Evolutionary conservation across 163 green algal species (phyloP).

Genomic region (Chlorella variabilis): DNA sequence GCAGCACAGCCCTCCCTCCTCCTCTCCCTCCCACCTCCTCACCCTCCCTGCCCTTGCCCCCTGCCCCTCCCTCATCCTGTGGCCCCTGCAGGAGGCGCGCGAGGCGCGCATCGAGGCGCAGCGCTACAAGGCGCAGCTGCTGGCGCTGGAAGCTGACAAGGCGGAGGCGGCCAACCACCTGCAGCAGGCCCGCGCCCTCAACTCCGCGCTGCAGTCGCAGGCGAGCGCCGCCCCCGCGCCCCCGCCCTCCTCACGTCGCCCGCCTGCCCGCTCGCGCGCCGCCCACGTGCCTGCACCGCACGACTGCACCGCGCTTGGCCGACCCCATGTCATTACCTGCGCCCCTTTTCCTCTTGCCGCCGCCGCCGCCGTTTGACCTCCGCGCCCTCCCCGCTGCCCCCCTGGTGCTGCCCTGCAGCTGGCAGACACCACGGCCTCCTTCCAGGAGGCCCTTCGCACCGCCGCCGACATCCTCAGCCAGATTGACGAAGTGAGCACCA

Average conservation of each 20-base stretch:
- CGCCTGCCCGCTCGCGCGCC: no score
- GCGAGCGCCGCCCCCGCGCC: not conserved
- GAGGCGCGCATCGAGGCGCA: conserved; percentile 35
- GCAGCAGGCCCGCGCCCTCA: not conserved
- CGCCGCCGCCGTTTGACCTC: no score
- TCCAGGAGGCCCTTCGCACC: conserved; percentile 52
- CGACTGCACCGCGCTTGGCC: no score
- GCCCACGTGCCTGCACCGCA: no score
- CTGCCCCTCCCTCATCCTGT: no score
- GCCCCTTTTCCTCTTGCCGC: no score
- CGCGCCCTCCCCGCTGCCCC: no score
- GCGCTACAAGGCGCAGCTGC: conserved; percentile 35
- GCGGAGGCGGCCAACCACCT: conserved; percentile 44
- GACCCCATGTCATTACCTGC: no score
- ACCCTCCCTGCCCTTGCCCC: no score
- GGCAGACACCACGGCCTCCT: conserved; percentile 48
- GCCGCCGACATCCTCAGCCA: conserved; percentile 46
- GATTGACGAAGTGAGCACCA: conserved; percentile 1
- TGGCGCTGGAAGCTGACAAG: conserved; percentile 35
- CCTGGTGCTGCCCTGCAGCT: no score
- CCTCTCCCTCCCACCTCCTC: no score
- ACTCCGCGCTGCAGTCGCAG: conserved; percentile 51
- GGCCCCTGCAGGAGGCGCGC: conserved; percentile 21
- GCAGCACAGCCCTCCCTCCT: no score
- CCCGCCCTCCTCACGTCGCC: not conserved